Base-by-base conservation (phyloP, 495 filamentous ascomycete genomes). In the Pyrenopolyporus hunteri region DNA sequence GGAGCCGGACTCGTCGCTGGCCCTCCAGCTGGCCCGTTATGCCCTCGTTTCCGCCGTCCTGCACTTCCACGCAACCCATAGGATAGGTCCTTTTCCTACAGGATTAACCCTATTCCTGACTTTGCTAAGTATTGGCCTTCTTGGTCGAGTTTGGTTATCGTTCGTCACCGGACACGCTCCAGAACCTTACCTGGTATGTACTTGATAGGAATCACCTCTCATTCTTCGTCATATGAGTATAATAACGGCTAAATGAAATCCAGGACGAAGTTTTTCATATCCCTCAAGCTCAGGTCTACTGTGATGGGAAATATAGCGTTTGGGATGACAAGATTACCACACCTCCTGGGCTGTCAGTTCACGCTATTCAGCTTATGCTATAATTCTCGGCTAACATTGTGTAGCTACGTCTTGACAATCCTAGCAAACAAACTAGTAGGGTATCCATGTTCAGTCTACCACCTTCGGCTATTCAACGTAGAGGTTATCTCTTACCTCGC, bases 301-400 rank as follows among this genome's bases (percentile, higher is more conserved):
- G 93, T 74, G 63, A 80, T 14, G 86, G 89, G 13, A 79, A 83
- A 22, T 97, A 87, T 76, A 70, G 71, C 25, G 75, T 87, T 13
- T 98, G 95, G 95, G 93, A 98, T 73, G 89, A 91, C 10, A 98
- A 97, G 69, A 91, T 98, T 59, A 98, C 94, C 6, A 98, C 94
- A 1, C 94, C 94, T 1, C 92, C 94, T 5, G 95, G 93, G 14
- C 79, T 98, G 77, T 97, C 81, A 66, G 78, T 83, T 29, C 17
- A n/a, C 16, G 19, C 25, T 9, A 3, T 33, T 23, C 3, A 37
- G 3, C 14, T 6, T 20, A 39, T 5, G 10, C 50, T 28, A 51
- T 11, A 13, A n/a, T n/a, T 32, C 7, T 14, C 16, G 31, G 17
- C 47, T 59, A n/a, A 51, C 11, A 14, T 14, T 13, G 0, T 25